Percentiles rank a stretch among this genome's conserved stretches.
phyloP scores from a whole-genome alignment of 805 yeast genomes.

The Blastobotrys parvus region DNA sequence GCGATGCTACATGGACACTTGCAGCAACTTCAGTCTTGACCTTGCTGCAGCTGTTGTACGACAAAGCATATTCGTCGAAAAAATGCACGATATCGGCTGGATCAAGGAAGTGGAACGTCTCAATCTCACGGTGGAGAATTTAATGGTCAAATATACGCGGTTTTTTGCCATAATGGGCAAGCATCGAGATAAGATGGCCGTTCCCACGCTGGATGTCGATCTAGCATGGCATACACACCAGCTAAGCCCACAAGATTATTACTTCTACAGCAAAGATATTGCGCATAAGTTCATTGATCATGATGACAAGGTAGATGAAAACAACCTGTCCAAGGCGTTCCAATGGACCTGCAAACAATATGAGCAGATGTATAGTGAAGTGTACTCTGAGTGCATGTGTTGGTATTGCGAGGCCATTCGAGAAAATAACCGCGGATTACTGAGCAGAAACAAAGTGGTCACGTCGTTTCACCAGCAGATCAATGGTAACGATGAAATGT shows the following conservation, averaged over 20 bases:
- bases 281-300: constrained; percentile 9
- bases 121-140: constrained; percentile 1
- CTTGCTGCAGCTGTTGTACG: background rate
- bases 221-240: constrained; percentile 20
- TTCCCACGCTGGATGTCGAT: constrained; percentile 5
- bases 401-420: constrained; percentile 13
- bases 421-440: constrained; percentile 4
- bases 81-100: background rate
- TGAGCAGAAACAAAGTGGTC: background rate
- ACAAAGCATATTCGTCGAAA: background rate
- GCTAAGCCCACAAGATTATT: background rate
- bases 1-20: background rate
- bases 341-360: constrained; percentile 7
- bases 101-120: background rate
- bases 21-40: background rate
- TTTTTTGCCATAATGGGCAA: background rate
- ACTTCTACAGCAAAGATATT: background rate
- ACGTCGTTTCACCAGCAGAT: background rate
- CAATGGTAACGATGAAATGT: background rate
- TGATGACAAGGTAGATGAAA: constrained; percentile 12
- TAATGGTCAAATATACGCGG: constrained; percentile 5
- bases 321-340: constrained; percentile 7
- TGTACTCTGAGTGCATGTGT: constrained; percentile 13
- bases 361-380: constrained; percentile 6
- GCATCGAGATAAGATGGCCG: background rate